These are phyloP conservation scores for Berkeleyomyces basicola DNA, from an alignment of 2,329 filamentous ascomycete species.

Conservation along the genomic window DNA sequence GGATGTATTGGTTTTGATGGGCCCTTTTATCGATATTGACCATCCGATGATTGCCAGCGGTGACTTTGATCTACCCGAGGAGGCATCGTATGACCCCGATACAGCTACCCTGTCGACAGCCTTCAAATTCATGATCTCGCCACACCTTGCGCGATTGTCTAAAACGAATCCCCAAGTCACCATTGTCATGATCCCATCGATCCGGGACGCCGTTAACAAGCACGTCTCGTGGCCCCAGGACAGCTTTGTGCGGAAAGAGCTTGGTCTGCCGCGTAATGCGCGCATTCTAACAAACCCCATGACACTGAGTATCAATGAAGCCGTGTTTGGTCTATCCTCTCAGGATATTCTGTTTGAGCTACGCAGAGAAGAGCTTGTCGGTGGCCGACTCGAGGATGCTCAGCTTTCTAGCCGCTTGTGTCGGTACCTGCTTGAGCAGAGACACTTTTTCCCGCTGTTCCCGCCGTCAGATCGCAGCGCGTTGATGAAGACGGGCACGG, in stretches of 20 bases:
- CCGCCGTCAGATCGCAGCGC: slow-evolving; percentile 56
- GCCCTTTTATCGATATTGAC: slow-evolving; percentile 82
- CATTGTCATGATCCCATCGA: slow-evolving; percentile 68
- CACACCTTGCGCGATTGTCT: slow-evolving; percentile 53
- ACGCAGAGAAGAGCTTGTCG: slow-evolving; percentile 47
- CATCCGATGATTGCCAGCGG: slow-evolving; percentile 73
- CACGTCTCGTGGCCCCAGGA: slow-evolving; percentile 72
- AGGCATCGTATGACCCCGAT: slow-evolving; percentile 53
- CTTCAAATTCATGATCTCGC: slow-evolving; percentile 66
- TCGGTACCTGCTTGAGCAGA: slow-evolving; percentile 68
- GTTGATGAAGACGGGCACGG: slow-evolving; percentile 47
- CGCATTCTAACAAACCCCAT: slow-evolving; percentile 80
- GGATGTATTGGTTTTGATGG: slow-evolving; percentile 64
- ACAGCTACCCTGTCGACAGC: slow-evolving; percentile 64
- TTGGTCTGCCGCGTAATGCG: slow-evolving; percentile 62
- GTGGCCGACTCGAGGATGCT: not conserved
- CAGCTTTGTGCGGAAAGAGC: slow-evolving; percentile 46
- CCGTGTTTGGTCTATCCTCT: slow-evolving; percentile 61
- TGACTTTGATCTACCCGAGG: slow-evolving; percentile 59
- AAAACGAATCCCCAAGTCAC: slow-evolving; percentile 57
- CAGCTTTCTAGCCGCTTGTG: slow-evolving; percentile 56
- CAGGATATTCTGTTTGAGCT: slow-evolving; percentile 77
- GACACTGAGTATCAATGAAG: slow-evolving; percentile 76
- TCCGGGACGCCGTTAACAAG: slow-evolving; percentile 65
- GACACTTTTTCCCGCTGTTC: slow-evolving; percentile 81